Conservation (phyloP, 495 filamentous ascomycete genomes). For the Apiosordaria backusii region DNA sequence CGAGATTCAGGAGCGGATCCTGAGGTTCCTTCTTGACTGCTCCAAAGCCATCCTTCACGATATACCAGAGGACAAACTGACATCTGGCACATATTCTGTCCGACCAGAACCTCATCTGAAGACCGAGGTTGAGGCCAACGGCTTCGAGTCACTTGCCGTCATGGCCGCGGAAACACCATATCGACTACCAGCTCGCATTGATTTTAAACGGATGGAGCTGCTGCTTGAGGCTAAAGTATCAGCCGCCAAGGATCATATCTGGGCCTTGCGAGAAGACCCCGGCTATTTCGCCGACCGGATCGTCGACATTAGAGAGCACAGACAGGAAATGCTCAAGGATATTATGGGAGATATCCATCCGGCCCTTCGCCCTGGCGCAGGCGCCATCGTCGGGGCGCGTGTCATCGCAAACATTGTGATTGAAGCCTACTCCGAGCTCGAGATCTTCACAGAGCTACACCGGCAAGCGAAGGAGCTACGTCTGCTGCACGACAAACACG, state of each 20-base stretch:
- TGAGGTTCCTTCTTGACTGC: slow-evolving; percentile 42
- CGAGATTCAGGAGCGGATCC: slow-evolving; percentile 44
- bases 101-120: slow-evolving; percentile 33
- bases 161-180: slow-evolving; percentile 48
- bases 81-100: slow-evolving; percentile 15
- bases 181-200: slow-evolving; percentile 36
- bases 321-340: slow-evolving; percentile 37
- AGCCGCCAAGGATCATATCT: slow-evolving; percentile 49
- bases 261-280: slow-evolving; percentile 54
- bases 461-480: not conserved
- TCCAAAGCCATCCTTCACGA: slow-evolving; percentile 41
- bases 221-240: slow-evolving; percentile 38
- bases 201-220: slow-evolving; percentile 39
- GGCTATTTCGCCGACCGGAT: slow-evolving; percentile 45
- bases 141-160: slow-evolving; percentile 20
- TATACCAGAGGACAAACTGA: slow-evolving; percentile 8
- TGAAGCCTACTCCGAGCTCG: slow-evolving; percentile 8
- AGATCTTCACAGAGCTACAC: slow-evolving; percentile 17
- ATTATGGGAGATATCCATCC: slow-evolving; percentile 30
- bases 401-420: slow-evolving; percentile 21
- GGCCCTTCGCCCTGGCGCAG: not conserved
- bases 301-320: slow-evolving; percentile 40
- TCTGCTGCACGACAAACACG: slow-evolving; percentile 11
- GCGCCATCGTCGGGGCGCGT: slow-evolving; percentile 11
- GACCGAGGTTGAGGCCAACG: not conserved